Base-by-base conservation (phyloP, 805 yeast genomes). In the Candida piceae region DNA sequence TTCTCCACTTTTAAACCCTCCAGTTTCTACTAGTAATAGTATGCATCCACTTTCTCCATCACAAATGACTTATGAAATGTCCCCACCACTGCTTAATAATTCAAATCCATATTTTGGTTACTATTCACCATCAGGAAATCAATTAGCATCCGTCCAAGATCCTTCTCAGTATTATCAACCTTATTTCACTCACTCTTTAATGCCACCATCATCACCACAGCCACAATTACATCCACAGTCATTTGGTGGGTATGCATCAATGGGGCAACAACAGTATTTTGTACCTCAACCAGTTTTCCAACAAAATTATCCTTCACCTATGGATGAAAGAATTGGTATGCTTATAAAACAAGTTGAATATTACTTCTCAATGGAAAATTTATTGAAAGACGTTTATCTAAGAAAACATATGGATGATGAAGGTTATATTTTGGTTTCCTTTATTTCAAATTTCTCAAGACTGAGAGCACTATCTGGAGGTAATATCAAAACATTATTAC, bases 361-460 rank as follows among this genome's bases (percentile, higher is more conserved):
- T 66, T 90, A 90, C 61, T 84, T 90, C 61, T 81, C 94, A 20
- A 69, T 80, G 38, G 96, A 86, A 49, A 90, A 90, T 63, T 69
- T 90, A 57, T 68, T 80, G 55, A 84, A 85, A 58, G 98, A 90
- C 64, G 62, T 78, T 33, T 90, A 65, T 60, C 69, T 90, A 60
- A 75, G 95, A 58, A 72, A 74, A 41, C 83, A 83, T 50, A 83
- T 89, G 90, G 71, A 77, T 60, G 44, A 70, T 25, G 70, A 77
- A 44, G 96, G 96, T 13, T 79, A 76, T 69, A 74, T 87, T 33
- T 70, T 72, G 21, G 59, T 84, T 39, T 50, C 59, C 15, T 65
- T 77, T 38, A 70, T 86, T 44, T 74, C 80, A 39, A 64, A 68
- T 39, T 87, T 87, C 60, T 77, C 84, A 62, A 76, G 95, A 52